phyloP scores from a whole-genome alignment of 2,329 filamentous ascomycete genomes.

The Trichoderma sp. region DNA sequence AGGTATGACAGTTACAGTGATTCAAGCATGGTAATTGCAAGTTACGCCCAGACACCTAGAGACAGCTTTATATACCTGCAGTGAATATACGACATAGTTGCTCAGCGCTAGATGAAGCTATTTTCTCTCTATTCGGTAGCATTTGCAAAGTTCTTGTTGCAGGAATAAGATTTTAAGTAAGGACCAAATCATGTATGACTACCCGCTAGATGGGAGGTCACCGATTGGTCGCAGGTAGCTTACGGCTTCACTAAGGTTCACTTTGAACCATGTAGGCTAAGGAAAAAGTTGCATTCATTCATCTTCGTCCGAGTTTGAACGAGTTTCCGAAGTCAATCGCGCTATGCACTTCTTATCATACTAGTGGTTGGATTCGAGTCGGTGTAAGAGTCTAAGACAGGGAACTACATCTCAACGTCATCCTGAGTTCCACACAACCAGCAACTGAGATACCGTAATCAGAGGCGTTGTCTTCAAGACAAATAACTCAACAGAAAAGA shows the following conservation, averaged over 20 bases:
- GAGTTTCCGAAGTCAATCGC: background rate
- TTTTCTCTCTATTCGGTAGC: background rate
- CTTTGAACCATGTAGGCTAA: background rate
- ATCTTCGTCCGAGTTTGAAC: slow-evolving; percentile 16
- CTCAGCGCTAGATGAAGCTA: slow-evolving; percentile 10
- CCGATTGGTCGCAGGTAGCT: background rate
- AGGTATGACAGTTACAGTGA: too few species aligned
- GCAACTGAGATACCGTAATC: too few species aligned
- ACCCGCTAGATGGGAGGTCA: background rate
- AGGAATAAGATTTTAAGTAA: background rate
- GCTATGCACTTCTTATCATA: background rate
- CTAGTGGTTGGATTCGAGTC: background rate
- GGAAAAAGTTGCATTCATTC: background rate
- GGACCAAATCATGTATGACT: background rate
- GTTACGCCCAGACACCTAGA: background rate
- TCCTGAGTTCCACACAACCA: too few species aligned
- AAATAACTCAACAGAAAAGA: too few species aligned
- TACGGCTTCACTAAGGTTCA: background rate
- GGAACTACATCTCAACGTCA: too few species aligned
- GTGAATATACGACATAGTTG: background rate
- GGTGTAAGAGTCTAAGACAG: background rate
- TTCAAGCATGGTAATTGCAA: background rate
- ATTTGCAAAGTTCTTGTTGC: too few species aligned
- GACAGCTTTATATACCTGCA: background rate
- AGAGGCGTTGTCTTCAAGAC: too few species aligned